Evolutionary conservation across 768 basidiomycete species (phyloP), one percentile per base, ranked within the genome.

Genomic region (Boletus subcaerulescens): DNA sequence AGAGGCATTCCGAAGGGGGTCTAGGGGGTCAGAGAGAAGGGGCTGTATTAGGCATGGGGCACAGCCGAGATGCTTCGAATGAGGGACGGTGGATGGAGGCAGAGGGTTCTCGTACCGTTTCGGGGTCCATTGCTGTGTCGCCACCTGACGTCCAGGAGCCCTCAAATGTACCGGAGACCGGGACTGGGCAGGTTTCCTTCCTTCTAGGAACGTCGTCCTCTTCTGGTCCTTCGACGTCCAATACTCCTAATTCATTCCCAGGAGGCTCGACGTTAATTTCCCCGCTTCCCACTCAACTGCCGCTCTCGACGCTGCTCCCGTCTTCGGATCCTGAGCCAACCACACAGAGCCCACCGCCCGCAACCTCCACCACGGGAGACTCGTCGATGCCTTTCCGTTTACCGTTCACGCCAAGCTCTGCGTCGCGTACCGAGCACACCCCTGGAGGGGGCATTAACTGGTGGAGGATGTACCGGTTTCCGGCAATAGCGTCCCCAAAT

Each of bases 391-490:
- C 68, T 50, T 70, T 70, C 48, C 68, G 59, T 48, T 52, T 72
- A 13, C 68, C 69, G 2, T 63, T 70, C 26, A 52, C 59, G 4
- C 48, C 66, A 13, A 69, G 68, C 36, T 70, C 73, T 29, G 59
- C 71, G 44, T 64, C 70, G 15, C 69, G 71, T 17, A 70, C 71
- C 4, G 75, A 76, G 59, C 75, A 66, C 46, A 67, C 71, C 17
- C 72, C 74, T 17, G 74, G 75, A 38, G 72, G 72, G 29, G 76
- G 78, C 17, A 76, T 91, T 53, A 91, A 91, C 64, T 88, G 89
- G 83, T 91, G 90, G 90, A 76, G 89, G 52, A 70, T 90, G 61
- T 90, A 90, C 65, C 81, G 89, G n/a, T 91, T 91, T 74, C 87
- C 86, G 9, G 77, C 88, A 38, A 85, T 90, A 59, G 59, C 72